Evolutionary conservation across 2,329 filamentous ascomycete species (phyloP).

Genomic region (Dothideomycetes sp.): DNA sequence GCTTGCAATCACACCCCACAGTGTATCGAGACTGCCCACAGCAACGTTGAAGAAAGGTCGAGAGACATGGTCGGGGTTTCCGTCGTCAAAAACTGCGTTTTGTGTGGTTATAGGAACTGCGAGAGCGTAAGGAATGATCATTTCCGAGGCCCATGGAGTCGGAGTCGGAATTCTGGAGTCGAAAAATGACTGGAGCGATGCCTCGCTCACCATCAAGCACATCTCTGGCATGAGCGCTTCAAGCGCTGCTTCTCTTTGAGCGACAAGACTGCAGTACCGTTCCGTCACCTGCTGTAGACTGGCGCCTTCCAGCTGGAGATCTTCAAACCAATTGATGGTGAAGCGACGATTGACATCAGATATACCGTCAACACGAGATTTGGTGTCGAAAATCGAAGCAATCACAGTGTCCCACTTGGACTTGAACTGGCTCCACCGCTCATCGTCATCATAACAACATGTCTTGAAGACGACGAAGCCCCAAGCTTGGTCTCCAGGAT

Average conservation of each 20-base stretch:
- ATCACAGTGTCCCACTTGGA: conserved; percentile 5
- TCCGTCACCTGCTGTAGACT: conserved; percentile 2
- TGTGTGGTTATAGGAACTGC: neutral
- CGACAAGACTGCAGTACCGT: neutral
- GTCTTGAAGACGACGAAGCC: neutral
- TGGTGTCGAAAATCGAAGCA: neutral
- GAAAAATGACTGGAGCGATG: conserved; percentile 4
- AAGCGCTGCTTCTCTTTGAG: neutral
- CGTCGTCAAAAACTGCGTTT: too few species aligned
- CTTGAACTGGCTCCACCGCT: conserved; percentile 5
- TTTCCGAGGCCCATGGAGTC: conserved; percentile 5
- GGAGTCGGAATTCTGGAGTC: conserved; percentile 1
- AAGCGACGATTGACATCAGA: conserved; percentile 3
- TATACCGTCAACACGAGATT: neutral
- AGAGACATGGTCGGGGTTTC: neutral
- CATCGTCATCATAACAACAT: neutral
- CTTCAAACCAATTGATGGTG: neutral
- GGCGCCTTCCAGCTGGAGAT: neutral
- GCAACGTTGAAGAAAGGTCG: conserved; percentile 4
- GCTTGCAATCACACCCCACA: conserved; percentile 1
- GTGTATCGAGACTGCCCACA: conserved; percentile 3
- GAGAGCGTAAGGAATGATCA: conserved; percentile 3
- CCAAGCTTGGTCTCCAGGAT: conserved; percentile 1
- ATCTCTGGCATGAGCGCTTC: neutral
- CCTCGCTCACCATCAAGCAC: conserved; percentile 1